A percentile compares a stretch with the other conserved stretches of the same genome.
These are phyloP conservation scores for Casuarina glauca DNA, from an alignment of 306 rosid genomes.

Conservation along the genomic window DNA sequence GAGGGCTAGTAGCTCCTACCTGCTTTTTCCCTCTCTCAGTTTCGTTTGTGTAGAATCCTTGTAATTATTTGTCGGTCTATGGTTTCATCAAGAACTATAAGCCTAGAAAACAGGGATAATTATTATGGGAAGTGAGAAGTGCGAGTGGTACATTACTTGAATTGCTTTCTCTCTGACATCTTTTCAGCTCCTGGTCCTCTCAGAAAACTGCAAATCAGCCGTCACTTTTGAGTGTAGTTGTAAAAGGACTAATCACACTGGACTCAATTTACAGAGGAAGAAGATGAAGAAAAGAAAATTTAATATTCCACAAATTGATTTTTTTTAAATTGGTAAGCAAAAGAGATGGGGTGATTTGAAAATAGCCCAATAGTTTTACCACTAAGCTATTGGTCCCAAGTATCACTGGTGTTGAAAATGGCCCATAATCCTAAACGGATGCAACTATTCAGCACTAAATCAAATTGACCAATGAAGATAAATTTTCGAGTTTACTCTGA, in stretches of 20 bases:
- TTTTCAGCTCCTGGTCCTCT: background rate
- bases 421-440: too few relatives aligned
- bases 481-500: too few relatives aligned
- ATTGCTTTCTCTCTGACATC: conserved; percentile 21
- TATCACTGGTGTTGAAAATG: too few relatives aligned
- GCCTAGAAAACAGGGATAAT: conserved; percentile 27
- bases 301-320: background rate
- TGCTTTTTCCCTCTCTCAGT: conserved; percentile 15
- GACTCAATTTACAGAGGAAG: background rate
- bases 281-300: background rate
- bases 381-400: too few relatives aligned
- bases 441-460: too few relatives aligned
- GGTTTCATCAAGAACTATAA: conserved; percentile 30
- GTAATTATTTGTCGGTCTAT: conserved; percentile 36
- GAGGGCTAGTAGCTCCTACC: conserved; percentile 23
- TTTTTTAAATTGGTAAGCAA: too few relatives aligned
- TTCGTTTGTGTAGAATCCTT: conserved; percentile 29
- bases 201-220: background rate
- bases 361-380: too few relatives aligned
- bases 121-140: conserved; percentile 29
- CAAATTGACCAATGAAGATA: too few relatives aligned
- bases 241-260: background rate
- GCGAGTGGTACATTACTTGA: conserved; percentile 18
- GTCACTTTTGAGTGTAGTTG: background rate
- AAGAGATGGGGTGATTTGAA: too few relatives aligned